Percentiles rank a stretch among this genome's conserved stretches.
phyloP scores from a whole-genome alignment of 306 rosid species.

The Oemleria cerasiformis region DNA sequence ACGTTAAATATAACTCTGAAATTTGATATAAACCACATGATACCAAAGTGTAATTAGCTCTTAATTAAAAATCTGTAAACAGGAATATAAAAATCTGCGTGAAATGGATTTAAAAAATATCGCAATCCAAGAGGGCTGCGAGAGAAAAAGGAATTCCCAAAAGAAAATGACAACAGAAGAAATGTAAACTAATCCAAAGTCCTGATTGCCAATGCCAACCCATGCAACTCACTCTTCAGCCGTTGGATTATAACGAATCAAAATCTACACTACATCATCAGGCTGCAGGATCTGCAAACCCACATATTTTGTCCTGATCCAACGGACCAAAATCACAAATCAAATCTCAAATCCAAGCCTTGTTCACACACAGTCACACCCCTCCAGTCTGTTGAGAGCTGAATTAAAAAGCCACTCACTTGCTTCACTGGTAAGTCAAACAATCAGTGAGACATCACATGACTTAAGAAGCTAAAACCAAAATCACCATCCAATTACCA shows the following conservation, averaged over 20 bases:
- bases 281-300: neutral
- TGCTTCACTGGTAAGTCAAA: conserved; percentile 9
- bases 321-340: neutral
- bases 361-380: neutral
- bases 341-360: neutral
- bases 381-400: neutral
- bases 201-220: neutral
- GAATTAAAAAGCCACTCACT: neutral
- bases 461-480: conserved; percentile 1
- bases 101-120: neutral
- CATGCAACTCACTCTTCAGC: conserved; percentile 8
- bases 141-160: neutral
- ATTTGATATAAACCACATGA: no score
- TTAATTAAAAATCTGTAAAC: neutral
- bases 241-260: neutral
- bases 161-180: neutral
- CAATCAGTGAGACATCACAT: neutral
- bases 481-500: neutral
- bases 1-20: no score
- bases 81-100: neutral
- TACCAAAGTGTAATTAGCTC: no score
- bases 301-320: neutral
- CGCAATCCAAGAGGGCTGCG: neutral
- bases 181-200: neutral
- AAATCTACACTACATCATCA: conserved; percentile 9